Evolutionary conservation across 495 filamentous ascomycete species (phyloP).

Genomic region (Neurospora pannonica): DNA sequence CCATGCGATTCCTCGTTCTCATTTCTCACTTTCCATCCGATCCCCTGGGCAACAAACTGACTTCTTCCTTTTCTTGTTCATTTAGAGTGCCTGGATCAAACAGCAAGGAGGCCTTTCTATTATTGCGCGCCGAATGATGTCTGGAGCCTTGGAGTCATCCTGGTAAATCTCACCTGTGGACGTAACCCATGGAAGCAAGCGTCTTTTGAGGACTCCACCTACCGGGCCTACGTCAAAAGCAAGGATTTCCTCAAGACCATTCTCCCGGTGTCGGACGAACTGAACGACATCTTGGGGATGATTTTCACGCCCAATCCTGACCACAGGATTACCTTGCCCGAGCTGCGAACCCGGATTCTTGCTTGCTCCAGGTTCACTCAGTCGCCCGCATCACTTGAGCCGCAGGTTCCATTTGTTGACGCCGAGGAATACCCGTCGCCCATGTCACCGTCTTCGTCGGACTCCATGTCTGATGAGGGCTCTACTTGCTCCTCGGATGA

Average conservation of each 20-base stretch:
- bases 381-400: slow-evolving; percentile 29
- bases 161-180: slow-evolving; percentile 95
- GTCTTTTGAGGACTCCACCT: slow-evolving; percentile 86
- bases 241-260: slow-evolving; percentile 86
- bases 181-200: slow-evolving; percentile 98
- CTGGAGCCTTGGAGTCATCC: slow-evolving; percentile 94
- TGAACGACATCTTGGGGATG: slow-evolving; percentile 77
- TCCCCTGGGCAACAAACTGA: slow-evolving; percentile 15
- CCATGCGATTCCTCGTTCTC: background rate
- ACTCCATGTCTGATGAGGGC: slow-evolving; percentile 30
- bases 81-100: slow-evolving; percentile 86
- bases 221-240: slow-evolving; percentile 81
- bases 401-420: slow-evolving; percentile 32
- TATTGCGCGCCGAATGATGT: slow-evolving; percentile 91
- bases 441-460: slow-evolving; percentile 31
- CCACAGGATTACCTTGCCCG: slow-evolving; percentile 74
- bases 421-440: slow-evolving; percentile 32
- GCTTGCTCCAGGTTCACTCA: slow-evolving; percentile 69
- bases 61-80: slow-evolving; percentile 14
- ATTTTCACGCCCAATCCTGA: slow-evolving; percentile 86
- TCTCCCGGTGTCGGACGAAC: slow-evolving; percentile 79
- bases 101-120: slow-evolving; percentile 74
- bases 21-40: slow-evolving; percentile 1
- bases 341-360: slow-evolving; percentile 68
- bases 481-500: slow-evolving; percentile 40